Base-by-base conservation (phyloP, 345 rosid genomes). In the Syzygium grande region DNA sequence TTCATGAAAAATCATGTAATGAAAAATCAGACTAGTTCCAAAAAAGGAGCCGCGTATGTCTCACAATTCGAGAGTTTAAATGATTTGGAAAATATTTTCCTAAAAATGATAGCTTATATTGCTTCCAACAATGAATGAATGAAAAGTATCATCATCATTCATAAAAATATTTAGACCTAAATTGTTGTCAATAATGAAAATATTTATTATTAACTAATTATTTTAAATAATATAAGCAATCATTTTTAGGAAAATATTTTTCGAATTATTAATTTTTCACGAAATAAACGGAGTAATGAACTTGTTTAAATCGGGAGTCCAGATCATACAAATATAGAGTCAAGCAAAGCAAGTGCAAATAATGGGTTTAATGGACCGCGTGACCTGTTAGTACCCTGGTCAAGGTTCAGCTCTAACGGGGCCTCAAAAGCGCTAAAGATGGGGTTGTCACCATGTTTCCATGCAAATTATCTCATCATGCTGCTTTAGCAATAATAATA, bases 61-160 rank as follows among this genome's bases (percentile, higher is more conserved):
- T 34, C 25, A 17, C 78, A 16, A 65, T 30, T 30, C 30, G 12
- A 65, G 23, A 16, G 9, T 59, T 8, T 52, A 52, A 68, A 30
- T 68, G 0, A 68, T 68, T 30, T 34, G 1, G 0, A 68, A 68
- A 17, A 8, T 8, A 9, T 16, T 68, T 34, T 68, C 1, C 0
- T 9, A 9, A 34, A 9, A 68, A 17, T 7, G 11, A 68, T 68
- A 1, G 0, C 0, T 17, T 68, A 2, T 68, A 68, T 34, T 34
- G 21, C 19, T 68, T 68, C 2, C 23, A 34, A 6, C 7, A 63
- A 16, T 21, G 2, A 4, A 17, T 17, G 22, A 30, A 1, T 1
- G 6, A 30, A 9, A 7, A 30, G 8, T 30, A 68, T 30, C 34
- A 14, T 68, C 23, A 68, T 1, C 1, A 29, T 68, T 68, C 1